Evolutionary conservation across 108 stramenopile genomes (phyloP).

Genomic region (Cyclostephanos tholiformis): DNA sequence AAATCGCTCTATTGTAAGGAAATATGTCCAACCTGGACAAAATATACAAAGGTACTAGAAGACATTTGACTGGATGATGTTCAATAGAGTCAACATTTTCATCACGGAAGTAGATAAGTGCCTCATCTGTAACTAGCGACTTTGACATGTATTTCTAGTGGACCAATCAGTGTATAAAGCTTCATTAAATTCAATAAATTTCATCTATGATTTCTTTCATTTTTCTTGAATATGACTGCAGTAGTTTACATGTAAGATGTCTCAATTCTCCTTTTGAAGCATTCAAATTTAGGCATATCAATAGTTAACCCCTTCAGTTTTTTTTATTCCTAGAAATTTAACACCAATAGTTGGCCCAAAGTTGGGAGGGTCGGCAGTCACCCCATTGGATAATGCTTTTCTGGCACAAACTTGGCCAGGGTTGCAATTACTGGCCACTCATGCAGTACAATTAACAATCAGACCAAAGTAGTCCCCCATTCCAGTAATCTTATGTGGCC

Average conservation of each 20-base stretch:
- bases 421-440: conserved; percentile 29
- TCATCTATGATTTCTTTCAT: too few relatives aligned
- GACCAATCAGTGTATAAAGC: too few relatives aligned
- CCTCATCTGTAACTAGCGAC: too few relatives aligned
- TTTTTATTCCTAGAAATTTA: conserved; percentile 13
- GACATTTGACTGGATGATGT: too few relatives aligned
- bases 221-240: neutral
- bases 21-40: too few relatives aligned
- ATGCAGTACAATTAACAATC: conserved; percentile 40
- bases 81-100: too few relatives aligned
- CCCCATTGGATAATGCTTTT: conserved; percentile 19
- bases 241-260: conserved; percentile 8
- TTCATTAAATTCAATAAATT: too few relatives aligned
- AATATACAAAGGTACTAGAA: too few relatives aligned
- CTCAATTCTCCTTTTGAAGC: conserved; percentile 22
- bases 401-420: conserved; percentile 28
- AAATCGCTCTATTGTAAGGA: too few relatives aligned
- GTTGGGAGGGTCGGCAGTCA: conserved; percentile 30
- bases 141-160: too few relatives aligned
- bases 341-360: conserved; percentile 28
- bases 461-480: conserved; percentile 45
- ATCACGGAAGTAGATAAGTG: too few relatives aligned
- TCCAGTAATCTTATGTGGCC: conserved; percentile 25
- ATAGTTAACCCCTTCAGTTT: conserved; percentile 19
- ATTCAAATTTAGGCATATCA: conserved; percentile 27